Conservation (phyloP, 805 yeast genomes). For the Candida quercuum region DNA sequence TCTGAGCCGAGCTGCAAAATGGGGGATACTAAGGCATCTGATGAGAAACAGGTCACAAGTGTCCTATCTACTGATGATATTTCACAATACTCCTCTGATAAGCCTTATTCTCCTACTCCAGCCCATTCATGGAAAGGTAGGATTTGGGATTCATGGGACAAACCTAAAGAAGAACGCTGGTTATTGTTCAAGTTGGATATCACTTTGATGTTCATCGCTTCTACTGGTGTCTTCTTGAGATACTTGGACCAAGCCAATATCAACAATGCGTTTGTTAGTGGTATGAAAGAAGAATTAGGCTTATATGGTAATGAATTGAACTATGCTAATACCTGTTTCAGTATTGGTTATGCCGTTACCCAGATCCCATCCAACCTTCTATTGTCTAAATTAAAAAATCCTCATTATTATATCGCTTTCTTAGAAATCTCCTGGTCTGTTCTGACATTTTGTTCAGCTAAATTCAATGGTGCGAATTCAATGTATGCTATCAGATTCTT, state of each 20-base stretch:
- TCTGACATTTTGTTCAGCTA: conserved; percentile 43
- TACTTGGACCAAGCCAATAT: conserved; percentile 47
- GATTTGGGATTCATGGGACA: conserved; percentile 11
- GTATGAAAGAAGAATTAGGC: conserved; percentile 42
- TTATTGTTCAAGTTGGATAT: conserved; percentile 6
- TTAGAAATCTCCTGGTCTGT: conserved; percentile 52
- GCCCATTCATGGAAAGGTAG: conserved; percentile 7
- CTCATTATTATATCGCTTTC: conserved; percentile 35
- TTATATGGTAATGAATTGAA: conserved; percentile 51
- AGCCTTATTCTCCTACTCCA: conserved; percentile 1
- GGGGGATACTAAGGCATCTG: too few species aligned
- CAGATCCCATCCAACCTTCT: conserved; percentile 50
- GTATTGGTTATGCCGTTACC: conserved; percentile 45
- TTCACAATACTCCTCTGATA: conserved; percentile 3
- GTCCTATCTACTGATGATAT: neutral
- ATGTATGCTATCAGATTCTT: conserved; percentile 49
- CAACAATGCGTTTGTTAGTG: conserved; percentile 49
- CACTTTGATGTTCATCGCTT: conserved; percentile 4
- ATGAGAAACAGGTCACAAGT: too few species aligned
- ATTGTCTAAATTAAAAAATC: conserved; percentile 36
- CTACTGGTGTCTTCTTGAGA: conserved; percentile 23
- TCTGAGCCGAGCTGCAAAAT: too few species aligned
- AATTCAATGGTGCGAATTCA: conserved; percentile 32
- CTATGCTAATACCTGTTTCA: conserved; percentile 44
- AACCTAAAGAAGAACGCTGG: conserved; percentile 6